phyloP scores from a whole-genome alignment of 805 yeast genomes.

The Starmerella roubikii region DNA sequence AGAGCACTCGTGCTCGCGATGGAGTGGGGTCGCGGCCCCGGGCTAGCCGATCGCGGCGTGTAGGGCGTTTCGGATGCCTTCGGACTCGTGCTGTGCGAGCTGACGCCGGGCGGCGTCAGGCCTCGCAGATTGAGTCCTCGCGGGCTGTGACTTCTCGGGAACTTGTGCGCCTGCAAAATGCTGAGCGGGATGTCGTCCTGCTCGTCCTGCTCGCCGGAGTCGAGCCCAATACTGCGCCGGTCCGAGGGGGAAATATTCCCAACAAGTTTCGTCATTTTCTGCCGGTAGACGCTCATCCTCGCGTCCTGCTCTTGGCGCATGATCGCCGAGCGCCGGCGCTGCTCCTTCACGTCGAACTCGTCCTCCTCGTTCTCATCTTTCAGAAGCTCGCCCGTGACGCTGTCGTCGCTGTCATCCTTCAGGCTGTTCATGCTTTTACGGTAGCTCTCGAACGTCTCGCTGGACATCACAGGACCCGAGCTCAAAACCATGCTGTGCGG shows the following conservation, averaged over 20 bases:
- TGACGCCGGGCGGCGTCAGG: not conserved
- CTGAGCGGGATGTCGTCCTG: slow-evolving; percentile 31
- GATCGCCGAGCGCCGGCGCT: slow-evolving; percentile 13
- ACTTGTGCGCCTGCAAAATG: slow-evolving; percentile 29
- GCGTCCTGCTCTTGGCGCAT: slow-evolving; percentile 29
- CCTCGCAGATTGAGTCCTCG: not conserved
- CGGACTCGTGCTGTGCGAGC: not conserved
- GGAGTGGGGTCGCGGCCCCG: slow-evolving; percentile 4
- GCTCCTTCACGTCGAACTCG: slow-evolving; percentile 21
- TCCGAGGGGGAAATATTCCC: slow-evolving; percentile 18
- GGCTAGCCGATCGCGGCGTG: not conserved
- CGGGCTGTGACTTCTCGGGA: slow-evolving; percentile 20
- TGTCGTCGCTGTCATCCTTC: slow-evolving; percentile 3
- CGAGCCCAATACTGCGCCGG: not conserved
- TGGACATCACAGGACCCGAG: slow-evolving; percentile 20
- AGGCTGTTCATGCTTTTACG: slow-evolving; percentile 13
- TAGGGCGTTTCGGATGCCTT: not conserved
- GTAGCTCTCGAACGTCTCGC: slow-evolving; percentile 20
- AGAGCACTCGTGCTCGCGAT: slow-evolving; percentile 8
- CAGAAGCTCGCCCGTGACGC: slow-evolving; percentile 15
- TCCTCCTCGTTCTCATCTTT: slow-evolving; percentile 28
- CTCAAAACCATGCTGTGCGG: slow-evolving; percentile 8
- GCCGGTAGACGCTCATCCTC: slow-evolving; percentile 30
- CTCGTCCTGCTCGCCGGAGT: slow-evolving; percentile 26
- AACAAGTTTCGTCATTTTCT: slow-evolving; percentile 29